Conservation (phyloP, 1,139 yeast species). For the Blastobotrys elegans region DNA sequence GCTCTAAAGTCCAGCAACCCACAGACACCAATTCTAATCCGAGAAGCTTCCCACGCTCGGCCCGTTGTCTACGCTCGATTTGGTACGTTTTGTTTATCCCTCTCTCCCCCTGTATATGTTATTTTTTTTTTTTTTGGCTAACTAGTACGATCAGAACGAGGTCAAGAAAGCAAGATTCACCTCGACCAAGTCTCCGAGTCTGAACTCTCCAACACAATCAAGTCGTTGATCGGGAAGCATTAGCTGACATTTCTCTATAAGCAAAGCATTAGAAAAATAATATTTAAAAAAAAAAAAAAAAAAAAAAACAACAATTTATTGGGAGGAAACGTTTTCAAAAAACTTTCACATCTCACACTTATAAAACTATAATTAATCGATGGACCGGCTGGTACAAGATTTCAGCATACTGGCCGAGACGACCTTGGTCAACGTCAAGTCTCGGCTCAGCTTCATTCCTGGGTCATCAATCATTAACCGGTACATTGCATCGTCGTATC, state of each 20-base stretch:
- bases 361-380: no score
- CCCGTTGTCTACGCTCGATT: slow-evolving; percentile 74
- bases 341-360: no score
- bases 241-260: no score
- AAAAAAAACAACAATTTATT: no score
- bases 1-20: slow-evolving; percentile 53
- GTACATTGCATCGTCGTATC: slow-evolving; percentile 84
- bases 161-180: slow-evolving; percentile 32
- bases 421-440: slow-evolving; percentile 24
- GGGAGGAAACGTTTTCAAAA: no score
- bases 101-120: background rate
- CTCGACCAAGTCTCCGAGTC: slow-evolving; percentile 29
- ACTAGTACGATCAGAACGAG: slow-evolving; percentile 24
- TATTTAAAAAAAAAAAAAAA: background rate
- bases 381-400: slow-evolving; percentile 22
- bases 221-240: slow-evolving; percentile 20
- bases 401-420: slow-evolving; percentile 27
- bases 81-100: slow-evolving; percentile 28
- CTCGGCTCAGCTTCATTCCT: slow-evolving; percentile 41
- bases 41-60: slow-evolving; percentile 69
- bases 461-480: slow-evolving; percentile 75
- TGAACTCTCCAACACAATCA: slow-evolving; percentile 20
- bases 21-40: slow-evolving; percentile 61
- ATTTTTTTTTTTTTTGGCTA: background rate
- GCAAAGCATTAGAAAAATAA: background rate